Evolutionary conservation across 1,284 basidiomycete species (phyloP), one percentile per base, ranked within the genome.

Genomic region (Ceratobasidium papillatum): DNA sequence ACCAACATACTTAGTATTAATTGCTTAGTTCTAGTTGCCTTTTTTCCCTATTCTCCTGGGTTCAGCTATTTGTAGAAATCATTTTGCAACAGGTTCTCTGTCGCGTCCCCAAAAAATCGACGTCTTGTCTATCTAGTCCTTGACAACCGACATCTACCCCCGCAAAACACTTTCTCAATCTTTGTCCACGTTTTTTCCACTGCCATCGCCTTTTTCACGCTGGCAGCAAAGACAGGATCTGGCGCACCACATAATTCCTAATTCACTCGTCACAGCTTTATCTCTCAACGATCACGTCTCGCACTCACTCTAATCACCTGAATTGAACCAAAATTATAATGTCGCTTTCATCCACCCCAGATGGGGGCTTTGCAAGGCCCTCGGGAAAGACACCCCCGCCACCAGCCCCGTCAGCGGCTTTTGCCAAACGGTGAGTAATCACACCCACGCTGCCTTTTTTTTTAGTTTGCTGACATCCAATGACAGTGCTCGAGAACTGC

Each of bases 401-500:
- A 76, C 94, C 93, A 66, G 94, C 94, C 27, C 93, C 94, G 74
- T 95, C 94, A 76, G 93, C 94, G 78, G 94, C 92, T 38, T 95
- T 87, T 83, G 93, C 93, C 56, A 94, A 94, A 87, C 89, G 93
- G 94, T 94, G 68, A 69, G 84, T 81, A 32, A 43, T 68, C 74
- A 65, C 54, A 71, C 63, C 64, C 68, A 30, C 75, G 58, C 62
- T 75, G 47, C 73, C 58, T 25, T 63, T 34, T 30, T 22, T 8
- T 27, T 19, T 34, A 30, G 34, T 47, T 65, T 75, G 76, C 30
- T 77, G 45, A 62, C 32, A 11, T 38, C 41, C 38, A 41, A 58
- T 38, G 32, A 54, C 80, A 94, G 94, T 80, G 92, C 94, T 74
- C 87, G 93, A 80, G 94, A 94, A 83, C 85, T 94, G 66, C 90